phyloP scores from a whole-genome alignment of 768 basidiomycete genomes.

The Lactarius hatsudake region DNA sequence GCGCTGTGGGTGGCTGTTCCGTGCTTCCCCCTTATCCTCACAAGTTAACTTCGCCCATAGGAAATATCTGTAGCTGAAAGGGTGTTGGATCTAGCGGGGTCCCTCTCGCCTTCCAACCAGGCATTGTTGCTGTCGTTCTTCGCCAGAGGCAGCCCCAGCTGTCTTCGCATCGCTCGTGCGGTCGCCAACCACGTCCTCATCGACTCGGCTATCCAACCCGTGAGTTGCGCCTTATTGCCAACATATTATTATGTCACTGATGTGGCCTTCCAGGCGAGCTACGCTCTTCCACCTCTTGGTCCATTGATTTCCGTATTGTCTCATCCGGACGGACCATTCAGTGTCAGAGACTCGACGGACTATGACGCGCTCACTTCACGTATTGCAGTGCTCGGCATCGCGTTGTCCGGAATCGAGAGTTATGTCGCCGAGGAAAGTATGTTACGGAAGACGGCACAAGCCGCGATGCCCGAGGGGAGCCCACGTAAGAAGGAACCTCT shows the following conservation, averaged over 20 bases:
- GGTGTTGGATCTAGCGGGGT: constrained; percentile 41
- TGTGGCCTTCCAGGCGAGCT: constrained; percentile 30
- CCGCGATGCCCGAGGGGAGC: constrained; percentile 22
- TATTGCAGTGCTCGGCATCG: constrained; percentile 55
- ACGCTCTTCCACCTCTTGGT: constrained; percentile 49
- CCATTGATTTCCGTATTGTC: constrained; percentile 50
- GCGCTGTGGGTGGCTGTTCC: constrained; percentile 5
- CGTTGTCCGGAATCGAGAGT: constrained; percentile 53
- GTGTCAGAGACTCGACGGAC: constrained; percentile 39
- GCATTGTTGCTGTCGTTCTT: constrained; percentile 50
- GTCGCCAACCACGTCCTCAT: constrained; percentile 52
- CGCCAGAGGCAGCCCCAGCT: constrained; percentile 46
- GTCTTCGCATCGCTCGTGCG: constrained; percentile 55
- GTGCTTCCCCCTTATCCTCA: neutral
- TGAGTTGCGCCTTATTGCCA: constrained; percentile 10
- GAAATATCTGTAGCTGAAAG: constrained; percentile 47
- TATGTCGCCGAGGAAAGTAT: constrained; percentile 50
- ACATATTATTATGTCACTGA: neutral
- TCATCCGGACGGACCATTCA: constrained; percentile 40
- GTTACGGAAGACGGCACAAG: constrained; percentile 11
- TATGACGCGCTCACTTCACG: constrained; percentile 58
- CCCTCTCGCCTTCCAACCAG: constrained; percentile 49
- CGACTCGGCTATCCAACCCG: constrained; percentile 26
- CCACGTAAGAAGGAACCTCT: constrained; percentile 38
- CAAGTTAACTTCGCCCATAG: constrained; percentile 34